Percentiles rank a stretch among this genome's conserved stretches.
These are phyloP conservation scores for Trametes sanguinea DNA, from an alignment of 768 basidiomycete genomes.

Conservation along the genomic window DNA sequence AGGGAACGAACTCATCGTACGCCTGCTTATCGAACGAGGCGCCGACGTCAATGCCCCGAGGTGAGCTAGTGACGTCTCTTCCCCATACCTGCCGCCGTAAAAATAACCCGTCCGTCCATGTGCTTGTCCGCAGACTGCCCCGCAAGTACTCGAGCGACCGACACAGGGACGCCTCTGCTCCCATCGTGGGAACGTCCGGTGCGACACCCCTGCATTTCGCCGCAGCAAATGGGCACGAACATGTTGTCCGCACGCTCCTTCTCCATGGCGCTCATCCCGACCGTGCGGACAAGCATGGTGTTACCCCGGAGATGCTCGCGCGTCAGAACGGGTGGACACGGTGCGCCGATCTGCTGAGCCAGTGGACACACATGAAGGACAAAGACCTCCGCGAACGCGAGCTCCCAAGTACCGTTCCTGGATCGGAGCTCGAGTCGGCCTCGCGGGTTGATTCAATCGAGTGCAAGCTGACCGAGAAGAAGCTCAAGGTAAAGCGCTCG, in stretches of 20 bases:
- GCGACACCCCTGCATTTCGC: conserved; percentile 97
- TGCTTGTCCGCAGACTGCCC: conserved; percentile 51
- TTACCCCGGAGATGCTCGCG: conserved; percentile 85
- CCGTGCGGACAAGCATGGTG: conserved; percentile 86
- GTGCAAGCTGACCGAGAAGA: conserved; percentile 29
- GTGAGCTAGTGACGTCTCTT: conserved; percentile 42
- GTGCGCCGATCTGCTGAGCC: conserved; percentile 70
- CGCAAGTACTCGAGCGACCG: conserved; percentile 74
- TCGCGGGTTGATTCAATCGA: conserved; percentile 19
- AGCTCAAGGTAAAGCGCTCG: conserved; percentile 74
- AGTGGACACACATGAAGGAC: conserved; percentile 66
- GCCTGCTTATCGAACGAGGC: conserved; percentile 85
- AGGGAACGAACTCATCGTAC: conserved; percentile 86
- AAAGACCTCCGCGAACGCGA: conserved; percentile 59
- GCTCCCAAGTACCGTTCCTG: conserved; percentile 19
- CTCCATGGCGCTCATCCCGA: conserved; percentile 81
- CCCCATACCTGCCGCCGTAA: neutral
- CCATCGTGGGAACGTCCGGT: conserved; percentile 81
- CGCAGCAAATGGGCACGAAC: conserved; percentile 88
- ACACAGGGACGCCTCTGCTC: conserved; percentile 62
- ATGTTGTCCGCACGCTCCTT: conserved; percentile 77
- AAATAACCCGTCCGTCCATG: conserved; percentile 3
- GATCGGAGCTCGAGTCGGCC: conserved; percentile 10
- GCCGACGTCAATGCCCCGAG: conserved; percentile 98
- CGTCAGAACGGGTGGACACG: conserved; percentile 77